Percentiles rank a stretch among this genome's conserved stretches.
Conservation (phyloP, 768 basidiomycete species). For the Kockovaella imperatae region DNA sequence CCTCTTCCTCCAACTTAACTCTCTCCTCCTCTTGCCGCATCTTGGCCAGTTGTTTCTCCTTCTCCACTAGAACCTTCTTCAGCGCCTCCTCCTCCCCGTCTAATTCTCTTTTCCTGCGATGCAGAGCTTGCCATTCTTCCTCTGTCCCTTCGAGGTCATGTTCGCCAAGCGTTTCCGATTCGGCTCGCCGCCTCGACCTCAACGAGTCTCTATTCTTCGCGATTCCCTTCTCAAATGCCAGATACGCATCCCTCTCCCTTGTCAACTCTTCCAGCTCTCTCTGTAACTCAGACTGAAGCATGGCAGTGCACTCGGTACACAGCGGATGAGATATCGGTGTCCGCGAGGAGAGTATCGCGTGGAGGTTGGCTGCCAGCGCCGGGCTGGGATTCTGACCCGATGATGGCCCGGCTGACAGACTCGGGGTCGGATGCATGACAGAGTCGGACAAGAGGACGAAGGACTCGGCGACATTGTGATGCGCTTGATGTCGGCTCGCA, state of each 20-base stretch:
- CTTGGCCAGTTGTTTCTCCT: conserved; percentile 69
- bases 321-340: conserved; percentile 75
- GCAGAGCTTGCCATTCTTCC: conserved; percentile 43
- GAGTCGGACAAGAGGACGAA: conserved; percentile 2
- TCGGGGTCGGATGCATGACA: neutral
- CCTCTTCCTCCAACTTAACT: conserved; percentile 65
- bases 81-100: conserved; percentile 65
- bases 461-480: neutral
- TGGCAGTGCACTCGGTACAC: conserved; percentile 86
- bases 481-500: neutral
- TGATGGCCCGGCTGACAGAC: neutral
- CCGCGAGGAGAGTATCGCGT: conserved; percentile 36
- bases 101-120: conserved; percentile 61
- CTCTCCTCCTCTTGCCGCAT: conserved; percentile 78
- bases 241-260: conserved; percentile 85
- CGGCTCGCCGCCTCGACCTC: conserved; percentile 49
- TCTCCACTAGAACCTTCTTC: conserved; percentile 59
- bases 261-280: conserved; percentile 80
- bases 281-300: conserved; percentile 65
- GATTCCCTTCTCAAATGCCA: conserved; percentile 82
- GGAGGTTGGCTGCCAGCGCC: conserved; percentile 28
- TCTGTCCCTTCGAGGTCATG: conserved; percentile 29
- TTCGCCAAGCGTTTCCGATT: conserved; percentile 50
- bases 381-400: neutral
- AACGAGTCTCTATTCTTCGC: conserved; percentile 68